Base-by-base conservation (phyloP, 2,329 filamentous ascomycete genomes). In the Penicillium digitatum region DNA sequence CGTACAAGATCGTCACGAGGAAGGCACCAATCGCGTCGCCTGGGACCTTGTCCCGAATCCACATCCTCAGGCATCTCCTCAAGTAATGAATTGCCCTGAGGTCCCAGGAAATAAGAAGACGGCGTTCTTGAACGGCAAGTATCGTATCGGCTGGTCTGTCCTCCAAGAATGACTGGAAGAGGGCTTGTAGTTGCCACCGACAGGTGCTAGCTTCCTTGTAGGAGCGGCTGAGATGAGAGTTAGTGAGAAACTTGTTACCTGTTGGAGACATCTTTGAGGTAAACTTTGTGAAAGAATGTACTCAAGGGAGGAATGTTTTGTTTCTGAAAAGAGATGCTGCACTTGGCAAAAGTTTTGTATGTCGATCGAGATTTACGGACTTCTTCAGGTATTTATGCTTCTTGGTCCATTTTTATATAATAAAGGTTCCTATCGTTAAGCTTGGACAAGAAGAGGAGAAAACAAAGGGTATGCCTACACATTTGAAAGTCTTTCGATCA, bases 11-110 rank as follows among this genome's bases (percentile, higher is more conserved):
- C 2, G 3, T 37, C 14, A 50, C 39, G 10, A 54, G 46, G 39
- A 54, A 54, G 16, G 52, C 52, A 37, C 52, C 52, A n/a, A 54
- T 54, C 6, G 38, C 29, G 4, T 50, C 46, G 12, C 31, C 46
- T 11, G 52, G 52, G 38, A 54, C 26, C 10, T 43, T 18, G 18
- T 38, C 31, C 7, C 16, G 11, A 20, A 44, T 14, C 46, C 52
- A 54, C 5, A 8, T 7, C 38, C 26, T 29, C 14, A 54, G 14
- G 18, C 38, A 51, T 34, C 5, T 40, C 18, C 32, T 29, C 29
- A 54, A 9, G 38, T 50, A 34, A 16, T 35, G 24, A 16, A 54
- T 44, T 20, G 38, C 38, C 14, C 38, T 38, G 20, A 54, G 38
- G 26, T 54, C 52, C 52, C 52, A 54, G 39, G 51, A 48, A 22